Evolutionary conservation across 371 early-diverging fungal genomes (phyloP), one percentile per base, ranked within the genome.

Genomic region (Mucor piriformis): DNA sequence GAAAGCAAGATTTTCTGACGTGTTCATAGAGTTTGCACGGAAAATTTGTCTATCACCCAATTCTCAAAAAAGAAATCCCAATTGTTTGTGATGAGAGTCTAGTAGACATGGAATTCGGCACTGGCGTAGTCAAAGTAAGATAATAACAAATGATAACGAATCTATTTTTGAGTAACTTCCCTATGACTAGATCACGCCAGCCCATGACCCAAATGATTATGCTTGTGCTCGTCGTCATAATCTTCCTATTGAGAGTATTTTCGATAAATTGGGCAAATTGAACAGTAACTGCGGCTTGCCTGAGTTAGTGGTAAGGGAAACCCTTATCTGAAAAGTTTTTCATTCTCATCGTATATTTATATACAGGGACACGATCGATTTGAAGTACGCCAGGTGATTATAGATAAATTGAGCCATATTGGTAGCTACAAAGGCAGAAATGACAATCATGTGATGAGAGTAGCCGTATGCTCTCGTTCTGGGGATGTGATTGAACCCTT

Each of bases 401-500:
- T 95, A 7, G 74, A 88, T 27, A 75, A 75, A 12, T 73, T 96
- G 34, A 82, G 81, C 62, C 64, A 77, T 20, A 67, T 79, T 23
- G 87, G 88, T 0, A 66, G 88, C 13, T 94, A 94, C 69, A 72
- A 86, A 20, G 88, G 87, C 21, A 87, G 86, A 63, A 83, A 90
- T 60, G 86, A 86, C 43, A 87, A 94, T 46, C 88, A 96, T 83
- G 86, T 85, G 50, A 83, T 83, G 98, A 67, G 96, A n/a, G 79
- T 99, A 13, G 95, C 96, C 57, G 72, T 81, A 7, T 91, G 90
- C 59, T 95, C 95, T 27, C 85, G 99, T 57, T 94, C 97, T 1
- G 93, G 93, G 16, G 99, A 99, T 80, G 83, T 99, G 20, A 92
- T 99, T 49, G 99, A 99, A 73, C 99, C 99, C 7, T 77, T 95